Evolutionary conservation across 2,329 filamentous ascomycete species (phyloP), one percentile per base, ranked within the genome.

Genomic region (Gyromitra esculenta): DNA sequence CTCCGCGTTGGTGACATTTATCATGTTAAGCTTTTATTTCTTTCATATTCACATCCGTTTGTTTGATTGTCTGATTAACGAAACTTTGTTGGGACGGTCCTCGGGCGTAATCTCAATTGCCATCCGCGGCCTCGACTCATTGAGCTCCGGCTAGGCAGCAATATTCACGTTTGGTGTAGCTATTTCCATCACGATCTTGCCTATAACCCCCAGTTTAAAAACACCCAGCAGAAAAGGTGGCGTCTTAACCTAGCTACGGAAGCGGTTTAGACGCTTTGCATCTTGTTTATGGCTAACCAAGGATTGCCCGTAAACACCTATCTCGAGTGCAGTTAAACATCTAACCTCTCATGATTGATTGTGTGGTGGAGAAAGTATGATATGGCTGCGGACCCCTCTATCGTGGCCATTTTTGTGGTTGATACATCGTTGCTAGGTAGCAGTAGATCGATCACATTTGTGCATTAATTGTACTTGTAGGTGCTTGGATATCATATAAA

Each of bases 361-460:
- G 57, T 69, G 25, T 39, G 54, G 41, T 45, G 48, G 21, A 65
- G 60, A n/a, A 35, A 39, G 41, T 66, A 66, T 35, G 13, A n/a
- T 18, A 52, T n/a, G 31, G 31, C 37, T 68, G 62, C 52, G 52
- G 62, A 59, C 63, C 43, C 43, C 52, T 37, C 52, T 52, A 31
- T 43, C 43, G 45, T 63, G 45, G 50, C 63, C 45, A 74, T 63
- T 69, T 67, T 63, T 37, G 48, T n/a, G 45, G 39, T 66, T 60
- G 62, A 41, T 64, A 25, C 54, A 50, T 62, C 13, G 41, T 41
- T 67, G 43, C 35, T 37, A 75, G 72, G 65, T 57, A 70, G 50
- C 41, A 75, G 65, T 18, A 39, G 65, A 75, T 71, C 66, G 66
- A 37, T 75, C 72, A 75, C 72, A 75, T 75, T 75, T 75, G 41